A percentile compares a stretch with the other conserved stretches of the same genome.
phyloP scores from a whole-genome alignment of 1,284 basidiomycete species.

The Hymenochaete sp. region DNA sequence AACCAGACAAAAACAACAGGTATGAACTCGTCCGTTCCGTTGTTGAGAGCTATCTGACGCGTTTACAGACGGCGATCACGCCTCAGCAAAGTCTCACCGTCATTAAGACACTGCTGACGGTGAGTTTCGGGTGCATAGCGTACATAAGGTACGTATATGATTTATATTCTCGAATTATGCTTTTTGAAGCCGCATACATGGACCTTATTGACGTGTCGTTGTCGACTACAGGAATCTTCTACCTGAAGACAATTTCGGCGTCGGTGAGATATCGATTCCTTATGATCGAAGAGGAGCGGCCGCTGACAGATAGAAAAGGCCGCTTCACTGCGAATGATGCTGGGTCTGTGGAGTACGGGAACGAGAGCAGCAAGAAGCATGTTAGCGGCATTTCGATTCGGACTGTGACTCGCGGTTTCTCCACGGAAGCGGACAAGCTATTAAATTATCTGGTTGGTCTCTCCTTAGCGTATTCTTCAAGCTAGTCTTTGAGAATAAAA shows the following conservation, averaged over 20 bases:
- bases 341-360: conserved; percentile 21
- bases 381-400: conserved; percentile 33
- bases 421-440: conserved; percentile 70
- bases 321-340: conserved; percentile 26
- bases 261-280: conserved; percentile 41
- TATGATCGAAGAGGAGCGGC: too few relatives aligned
- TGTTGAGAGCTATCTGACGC: background rate
- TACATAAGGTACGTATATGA: conserved; percentile 11
- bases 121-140: conserved; percentile 18
- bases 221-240: conserved; percentile 48
- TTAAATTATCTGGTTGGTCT: conserved; percentile 62
- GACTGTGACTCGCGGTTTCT: conserved; percentile 66
- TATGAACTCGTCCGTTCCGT: too few relatives aligned
- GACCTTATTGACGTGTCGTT: conserved; percentile 2
- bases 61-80: conserved; percentile 12
- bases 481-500: background rate
- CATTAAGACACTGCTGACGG: conserved; percentile 16
- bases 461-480: conserved; percentile 10
- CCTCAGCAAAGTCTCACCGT: conserved; percentile 17
- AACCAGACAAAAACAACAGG: too few relatives aligned
- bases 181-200: conserved; percentile 9
- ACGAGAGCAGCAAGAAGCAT: conserved; percentile 20
- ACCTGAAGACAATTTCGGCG: conserved; percentile 72
- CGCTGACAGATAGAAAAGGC: too few relatives aligned
- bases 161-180: background rate